Evolutionary conservation across 2,329 filamentous ascomycete species (phyloP).

Genomic region (Colletotrichum sidae): DNA sequence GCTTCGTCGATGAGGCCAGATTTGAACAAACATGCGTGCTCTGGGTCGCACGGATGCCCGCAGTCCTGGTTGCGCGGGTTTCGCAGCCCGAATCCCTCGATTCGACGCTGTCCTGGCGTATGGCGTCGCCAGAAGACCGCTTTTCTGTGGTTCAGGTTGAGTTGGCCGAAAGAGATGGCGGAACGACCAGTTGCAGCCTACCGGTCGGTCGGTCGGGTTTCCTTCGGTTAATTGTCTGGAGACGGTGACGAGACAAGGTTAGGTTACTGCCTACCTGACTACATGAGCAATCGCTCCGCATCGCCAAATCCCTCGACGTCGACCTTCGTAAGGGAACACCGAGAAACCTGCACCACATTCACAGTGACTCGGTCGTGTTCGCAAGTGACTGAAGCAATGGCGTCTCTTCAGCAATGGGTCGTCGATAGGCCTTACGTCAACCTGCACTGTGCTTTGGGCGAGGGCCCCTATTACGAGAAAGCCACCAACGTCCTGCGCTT

Average conservation of each 20-base stretch:
- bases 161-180: constrained; percentile 6
- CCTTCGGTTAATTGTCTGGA: constrained; percentile 30
- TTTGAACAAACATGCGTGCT: background rate
- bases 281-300: constrained; percentile 12
- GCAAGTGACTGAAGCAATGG: constrained; percentile 42
- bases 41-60: background rate
- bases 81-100: background rate
- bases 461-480: constrained; percentile 80
- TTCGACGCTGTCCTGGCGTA: constrained; percentile 3
- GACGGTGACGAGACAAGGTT: background rate
- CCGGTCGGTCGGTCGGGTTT: constrained; percentile 18
- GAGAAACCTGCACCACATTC: background rate
- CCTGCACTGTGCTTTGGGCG: constrained; percentile 74
- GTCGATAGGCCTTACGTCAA: constrained; percentile 68
- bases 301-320: constrained; percentile 22
- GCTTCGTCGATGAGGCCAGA: constrained; percentile 5
- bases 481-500: constrained; percentile 76
- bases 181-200: constrained; percentile 2
- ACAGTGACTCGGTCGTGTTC: too few species aligned
- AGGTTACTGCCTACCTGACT: constrained; percentile 18
- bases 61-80: background rate
- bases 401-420: constrained; percentile 61
- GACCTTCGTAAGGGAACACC: constrained; percentile 1
- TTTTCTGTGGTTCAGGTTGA: background rate
- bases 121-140: background rate